Evolutionary conservation across 352 stramenopile species (phyloP), one percentile per base, ranked within the genome.

Genomic region (Albugo laibachii): DNA sequence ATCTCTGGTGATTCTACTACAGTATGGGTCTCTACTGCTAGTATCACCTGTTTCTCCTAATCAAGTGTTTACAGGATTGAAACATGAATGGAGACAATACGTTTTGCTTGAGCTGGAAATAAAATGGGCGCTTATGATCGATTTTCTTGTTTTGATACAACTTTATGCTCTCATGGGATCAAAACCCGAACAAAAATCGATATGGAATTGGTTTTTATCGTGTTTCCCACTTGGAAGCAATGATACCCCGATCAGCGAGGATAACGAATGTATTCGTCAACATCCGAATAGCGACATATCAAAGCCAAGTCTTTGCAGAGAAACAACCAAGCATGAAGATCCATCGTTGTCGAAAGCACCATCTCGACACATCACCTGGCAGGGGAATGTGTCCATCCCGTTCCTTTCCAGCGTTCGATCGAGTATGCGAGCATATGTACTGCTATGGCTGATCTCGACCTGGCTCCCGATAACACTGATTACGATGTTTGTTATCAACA

Each of bases 381-480:
- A 31, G 24, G 24, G 24, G 8, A 31, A 10, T 31, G 24, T 8
- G 3, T 31, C 24, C 8, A 8, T 3, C 24, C 24, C 3, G 8
- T 31, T 31, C 8, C 24, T 31, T 10, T 31, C 3, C 24, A 31
- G 8, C 8, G 39, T 43, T 43, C 39, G 18, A 43, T 43, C 20
- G 39, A 31, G 8, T 31, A 31, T 31, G 24, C 24, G 24, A 31
- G 24, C 24, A 31, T 80, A 77, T 41, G 75, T 66, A 18, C 36
- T 88, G 5, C 64, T 83, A 48, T 84, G 72, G 52, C 53, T 65
- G 13, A 54, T 86, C 0, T 48, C 65, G 0, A 63, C 59, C 4
- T 88, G 73, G 73, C 59, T 92, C 19, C 71, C 66, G n/a, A 36
- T 83, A 11, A 56, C 79, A 0, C 59, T 92, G 8, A 51, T 88